A percentile compares a stretch with the other conserved stretches of the same genome.
These are phyloP conservation scores for Termitomyces sp. DNA, from an alignment of 768 basidiomycete genomes.

Conservation along the genomic window DNA sequence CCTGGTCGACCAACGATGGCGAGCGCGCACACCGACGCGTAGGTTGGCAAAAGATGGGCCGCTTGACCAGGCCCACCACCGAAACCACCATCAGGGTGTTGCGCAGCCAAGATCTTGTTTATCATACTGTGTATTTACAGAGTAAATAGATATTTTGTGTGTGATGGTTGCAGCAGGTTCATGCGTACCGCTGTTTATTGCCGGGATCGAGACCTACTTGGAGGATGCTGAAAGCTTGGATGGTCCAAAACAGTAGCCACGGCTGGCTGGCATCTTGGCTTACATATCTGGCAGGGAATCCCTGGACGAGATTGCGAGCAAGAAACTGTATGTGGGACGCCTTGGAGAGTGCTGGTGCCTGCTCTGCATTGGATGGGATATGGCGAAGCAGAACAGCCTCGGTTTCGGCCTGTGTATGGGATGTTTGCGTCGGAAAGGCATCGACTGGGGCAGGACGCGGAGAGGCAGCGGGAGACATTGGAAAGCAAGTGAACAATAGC, in stretches of 20 bases:
- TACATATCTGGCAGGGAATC: constrained; percentile 74
- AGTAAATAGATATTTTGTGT: background rate
- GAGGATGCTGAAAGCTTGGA: constrained; percentile 77
- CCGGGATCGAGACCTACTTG: constrained; percentile 75
- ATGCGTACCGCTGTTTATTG: constrained; percentile 70
- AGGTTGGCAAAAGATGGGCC: constrained; percentile 85
- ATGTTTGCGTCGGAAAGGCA: constrained; percentile 58
- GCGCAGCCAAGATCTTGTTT: constrained; percentile 74
- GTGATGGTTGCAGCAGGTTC: background rate
- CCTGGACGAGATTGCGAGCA: constrained; percentile 64
- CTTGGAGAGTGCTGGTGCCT: constrained; percentile 44
- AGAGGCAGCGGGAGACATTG: constrained; percentile 9
- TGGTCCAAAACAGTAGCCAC: constrained; percentile 92
- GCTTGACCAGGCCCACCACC: constrained; percentile 88
- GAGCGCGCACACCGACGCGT: constrained; percentile 79
- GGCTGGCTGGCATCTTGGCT: constrained; percentile 93
- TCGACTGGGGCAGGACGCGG: constrained; percentile 43
- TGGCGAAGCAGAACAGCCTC: constrained; percentile 61
- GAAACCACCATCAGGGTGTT: constrained; percentile 88
- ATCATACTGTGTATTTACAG: constrained; percentile 50
- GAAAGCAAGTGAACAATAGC: constrained; percentile 8
- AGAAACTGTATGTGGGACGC: constrained; percentile 74
- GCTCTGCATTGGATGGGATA: constrained; percentile 26
- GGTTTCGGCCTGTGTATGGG: constrained; percentile 55
- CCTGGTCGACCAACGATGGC: constrained; percentile 79